phyloP scores from a whole-genome alignment of 2,329 filamentous ascomycete genomes.

The Neophaeococcomyces mojaviensis region DNA sequence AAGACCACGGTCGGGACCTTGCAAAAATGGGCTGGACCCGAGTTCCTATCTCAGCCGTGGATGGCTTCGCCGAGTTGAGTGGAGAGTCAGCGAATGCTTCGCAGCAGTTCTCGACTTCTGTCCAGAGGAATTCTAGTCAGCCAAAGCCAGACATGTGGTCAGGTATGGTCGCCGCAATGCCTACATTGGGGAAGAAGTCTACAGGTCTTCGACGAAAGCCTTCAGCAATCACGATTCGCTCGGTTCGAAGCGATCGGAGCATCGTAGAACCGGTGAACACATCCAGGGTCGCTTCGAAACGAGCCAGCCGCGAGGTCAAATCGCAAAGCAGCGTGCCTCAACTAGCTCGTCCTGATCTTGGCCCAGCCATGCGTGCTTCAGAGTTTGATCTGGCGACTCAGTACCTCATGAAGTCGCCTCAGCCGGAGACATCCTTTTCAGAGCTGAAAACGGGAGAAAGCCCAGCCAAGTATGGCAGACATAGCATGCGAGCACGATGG shows the following conservation, averaged over 20 bases:
- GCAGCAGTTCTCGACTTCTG: constrained; percentile 6
- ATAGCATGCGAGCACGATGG: constrained; percentile 1
- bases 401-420: constrained; percentile 11
- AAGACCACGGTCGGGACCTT: not conserved
- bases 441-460: constrained; percentile 31
- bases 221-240: constrained; percentile 15
- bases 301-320: constrained; percentile 8
- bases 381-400: constrained; percentile 22
- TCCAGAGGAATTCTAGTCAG: constrained; percentile 3
- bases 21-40: not conserved
- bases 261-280: constrained; percentile 21
- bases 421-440: constrained; percentile 20
- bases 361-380: constrained; percentile 17
- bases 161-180: constrained; percentile 19
- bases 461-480: constrained; percentile 18
- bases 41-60: constrained; percentile 11
- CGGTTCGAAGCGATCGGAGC: constrained; percentile 20
- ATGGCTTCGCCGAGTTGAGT: constrained; percentile 21
- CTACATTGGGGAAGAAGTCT: constrained; percentile 15
- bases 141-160: constrained; percentile 17
- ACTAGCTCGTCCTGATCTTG: constrained; percentile 18
- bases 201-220: constrained; percentile 15
- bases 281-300: constrained; percentile 13
- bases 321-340: constrained; percentile 14
- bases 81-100: constrained; percentile 14